Evolutionary conservation across 345 rosid species (phyloP).

Genomic region (Euphorbia peplus): DNA sequence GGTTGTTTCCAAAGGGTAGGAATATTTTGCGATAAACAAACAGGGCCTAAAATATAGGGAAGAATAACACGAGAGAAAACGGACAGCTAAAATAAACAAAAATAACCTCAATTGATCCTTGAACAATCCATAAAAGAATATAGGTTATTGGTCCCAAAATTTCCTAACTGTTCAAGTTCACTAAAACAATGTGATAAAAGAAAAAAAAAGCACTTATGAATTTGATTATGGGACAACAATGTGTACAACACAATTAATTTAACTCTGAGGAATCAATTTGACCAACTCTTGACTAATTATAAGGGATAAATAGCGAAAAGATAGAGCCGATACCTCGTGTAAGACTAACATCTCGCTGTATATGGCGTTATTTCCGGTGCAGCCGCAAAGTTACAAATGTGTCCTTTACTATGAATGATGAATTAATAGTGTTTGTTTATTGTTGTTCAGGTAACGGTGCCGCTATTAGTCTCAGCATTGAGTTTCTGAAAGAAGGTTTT

Average conservation of each 20-base stretch:
- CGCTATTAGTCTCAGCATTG: slow-evolving; percentile 36
- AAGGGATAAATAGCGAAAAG: slow-evolving; percentile 2
- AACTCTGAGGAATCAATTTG: slow-evolving; percentile 7
- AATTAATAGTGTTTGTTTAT: slow-evolving; percentile 24
- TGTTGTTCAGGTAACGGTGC: slow-evolving; percentile 36
- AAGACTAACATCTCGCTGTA: slow-evolving; percentile 12
- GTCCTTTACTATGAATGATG: background rate
- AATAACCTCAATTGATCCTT: background rate
- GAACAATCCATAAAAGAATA: background rate
- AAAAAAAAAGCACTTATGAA: background rate
- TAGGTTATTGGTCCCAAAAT: background rate
- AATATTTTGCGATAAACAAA: background rate
- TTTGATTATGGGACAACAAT: slow-evolving; percentile 5
- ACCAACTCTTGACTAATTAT: slow-evolving; percentile 6
- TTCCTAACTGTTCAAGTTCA: background rate
- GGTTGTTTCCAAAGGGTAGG: too few relatives aligned
- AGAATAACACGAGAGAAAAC: background rate
- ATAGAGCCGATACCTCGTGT: slow-evolving; percentile 10
- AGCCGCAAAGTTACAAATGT: slow-evolving; percentile 22
- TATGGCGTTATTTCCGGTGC: slow-evolving; percentile 11
- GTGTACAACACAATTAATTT: slow-evolving; percentile 22
- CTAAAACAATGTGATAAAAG: background rate
- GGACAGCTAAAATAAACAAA: background rate
- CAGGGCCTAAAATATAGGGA: background rate
- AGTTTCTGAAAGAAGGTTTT: slow-evolving; percentile 68